Percentiles rank a stretch among this genome's conserved stretches.
Conservation (phyloP, 495 filamentous ascomycete genomes). For the Trypethelium eluteriae region DNA sequence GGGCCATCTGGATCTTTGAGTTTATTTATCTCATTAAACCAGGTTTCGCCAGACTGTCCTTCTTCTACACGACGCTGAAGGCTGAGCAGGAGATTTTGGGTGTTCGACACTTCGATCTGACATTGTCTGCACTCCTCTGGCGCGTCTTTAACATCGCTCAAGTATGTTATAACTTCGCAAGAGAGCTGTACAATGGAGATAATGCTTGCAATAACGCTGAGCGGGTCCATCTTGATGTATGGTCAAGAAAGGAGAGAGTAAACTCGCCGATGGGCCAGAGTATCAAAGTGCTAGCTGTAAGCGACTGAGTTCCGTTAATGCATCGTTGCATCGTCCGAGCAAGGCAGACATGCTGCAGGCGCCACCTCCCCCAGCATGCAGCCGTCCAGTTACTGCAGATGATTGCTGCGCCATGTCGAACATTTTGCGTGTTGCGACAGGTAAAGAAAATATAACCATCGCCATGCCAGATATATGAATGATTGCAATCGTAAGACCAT, state of each 20-base stretch:
- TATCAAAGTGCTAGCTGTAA: background rate
- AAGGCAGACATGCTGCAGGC: slow-evolving; percentile 8
- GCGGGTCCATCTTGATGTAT: slow-evolving; percentile 23
- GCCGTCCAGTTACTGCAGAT: background rate
- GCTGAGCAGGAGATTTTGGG: slow-evolving; percentile 25
- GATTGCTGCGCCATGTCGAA: slow-evolving; percentile 2
- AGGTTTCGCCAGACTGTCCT: slow-evolving; percentile 20
- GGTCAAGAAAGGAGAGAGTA: background rate
- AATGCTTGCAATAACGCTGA: slow-evolving; percentile 31
- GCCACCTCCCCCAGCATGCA: background rate
- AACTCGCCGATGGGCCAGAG: background rate
- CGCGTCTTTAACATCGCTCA: slow-evolving; percentile 32
- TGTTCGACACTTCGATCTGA: slow-evolving; percentile 24
- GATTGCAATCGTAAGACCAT: background rate
- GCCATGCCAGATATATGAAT: background rate
- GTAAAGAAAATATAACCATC: background rate
- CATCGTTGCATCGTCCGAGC: background rate
- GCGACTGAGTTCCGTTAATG: background rate
- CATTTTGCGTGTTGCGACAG: slow-evolving; percentile 1
- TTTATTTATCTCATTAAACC: slow-evolving; percentile 23
- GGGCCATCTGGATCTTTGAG: slow-evolving; percentile 26
- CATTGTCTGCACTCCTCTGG: slow-evolving; percentile 27
- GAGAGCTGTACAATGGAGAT: slow-evolving; percentile 28
- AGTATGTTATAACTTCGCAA: slow-evolving; percentile 27
- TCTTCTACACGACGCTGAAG: slow-evolving; percentile 27